Percentiles rank a stretch among this genome's conserved stretches.
Conservation (phyloP, 2,329 filamentous ascomycete species). For the Trichocomaceae sp. region DNA sequence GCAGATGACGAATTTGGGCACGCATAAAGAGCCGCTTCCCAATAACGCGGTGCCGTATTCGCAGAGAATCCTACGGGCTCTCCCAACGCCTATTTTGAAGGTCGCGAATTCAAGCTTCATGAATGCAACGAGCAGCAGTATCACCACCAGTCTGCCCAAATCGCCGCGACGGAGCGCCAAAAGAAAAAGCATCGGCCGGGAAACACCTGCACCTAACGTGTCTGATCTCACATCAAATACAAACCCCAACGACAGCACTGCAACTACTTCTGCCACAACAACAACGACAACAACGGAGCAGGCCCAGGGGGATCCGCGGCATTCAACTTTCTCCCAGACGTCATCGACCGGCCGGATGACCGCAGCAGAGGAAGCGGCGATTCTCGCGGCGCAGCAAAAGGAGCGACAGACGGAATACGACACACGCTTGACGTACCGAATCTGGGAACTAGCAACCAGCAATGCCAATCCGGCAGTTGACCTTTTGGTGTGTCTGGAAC, state of each 20-base stretch:
- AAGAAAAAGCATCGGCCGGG: conserved; percentile 45
- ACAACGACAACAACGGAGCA: neutral
- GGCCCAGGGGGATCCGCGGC: neutral
- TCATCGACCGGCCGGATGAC: neutral
- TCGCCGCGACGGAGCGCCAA: conserved; percentile 52
- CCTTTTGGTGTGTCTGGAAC: conserved; percentile 83
- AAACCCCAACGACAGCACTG: neutral
- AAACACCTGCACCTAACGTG: conserved; percentile 41
- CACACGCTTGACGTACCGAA: conserved; percentile 77
- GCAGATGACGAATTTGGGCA: conserved; percentile 74
- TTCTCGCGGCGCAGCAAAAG: conserved; percentile 23
- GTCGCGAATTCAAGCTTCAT: conserved; percentile 95
- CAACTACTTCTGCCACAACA: neutral
- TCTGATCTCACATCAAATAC: conserved; percentile 26
- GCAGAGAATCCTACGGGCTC: conserved; percentile 79
- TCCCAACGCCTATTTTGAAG: conserved; percentile 85
- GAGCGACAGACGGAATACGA: conserved; percentile 58
- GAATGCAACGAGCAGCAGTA: conserved; percentile 79
- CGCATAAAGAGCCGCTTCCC: conserved; percentile 66
- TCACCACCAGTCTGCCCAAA: conserved; percentile 71
- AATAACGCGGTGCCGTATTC: conserved; percentile 83
- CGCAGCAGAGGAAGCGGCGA: conserved; percentile 9
- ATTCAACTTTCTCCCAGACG: neutral
- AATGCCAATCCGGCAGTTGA: conserved; percentile 93
- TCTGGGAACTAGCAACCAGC: conserved; percentile 87